These are phyloP conservation scores for Diophrys sp. DNA, from an alignment of 73 alveolate genomes.

Conservation along the genomic window DNA sequence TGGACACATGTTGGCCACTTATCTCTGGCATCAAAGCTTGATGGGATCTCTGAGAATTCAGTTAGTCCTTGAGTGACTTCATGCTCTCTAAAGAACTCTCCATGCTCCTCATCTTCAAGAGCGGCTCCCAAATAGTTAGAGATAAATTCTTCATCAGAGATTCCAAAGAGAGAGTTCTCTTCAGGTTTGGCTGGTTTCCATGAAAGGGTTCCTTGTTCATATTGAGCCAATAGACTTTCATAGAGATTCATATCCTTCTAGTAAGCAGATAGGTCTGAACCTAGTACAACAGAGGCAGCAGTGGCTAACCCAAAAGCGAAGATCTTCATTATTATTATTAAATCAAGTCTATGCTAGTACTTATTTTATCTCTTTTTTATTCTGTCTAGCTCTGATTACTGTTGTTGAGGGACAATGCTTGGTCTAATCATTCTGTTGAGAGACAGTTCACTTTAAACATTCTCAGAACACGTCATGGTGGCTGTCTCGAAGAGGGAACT, in stretches of 20 bases:
- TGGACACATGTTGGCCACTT: conserved; percentile 55
- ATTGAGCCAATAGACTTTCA: neutral
- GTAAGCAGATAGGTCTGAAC: neutral
- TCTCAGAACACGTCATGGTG: too few relatives aligned
- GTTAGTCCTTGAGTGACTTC: neutral
- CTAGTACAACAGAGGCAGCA: neutral
- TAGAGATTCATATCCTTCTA: neutral
- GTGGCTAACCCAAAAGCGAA: too few relatives aligned
- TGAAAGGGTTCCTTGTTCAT: neutral
- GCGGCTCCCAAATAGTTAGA: neutral
- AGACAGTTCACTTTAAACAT: too few relatives aligned
- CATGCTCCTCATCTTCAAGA: neutral
- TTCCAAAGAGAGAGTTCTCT: neutral
- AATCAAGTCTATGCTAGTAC: too few relatives aligned
- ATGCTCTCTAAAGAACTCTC: neutral
- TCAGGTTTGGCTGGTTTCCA: conserved; percentile 6
- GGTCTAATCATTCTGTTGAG: too few relatives aligned
- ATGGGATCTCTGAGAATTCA: conserved; percentile 16
- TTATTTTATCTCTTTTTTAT: too few relatives aligned
- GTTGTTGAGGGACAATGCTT: too few relatives aligned
- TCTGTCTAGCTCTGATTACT: too few relatives aligned
- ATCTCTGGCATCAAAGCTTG: conserved; percentile 34
- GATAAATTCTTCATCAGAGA: neutral
- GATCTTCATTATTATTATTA: too few relatives aligned
- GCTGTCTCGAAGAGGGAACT: too few relatives aligned